These are phyloP conservation scores for Eucalyptus erythrocorys DNA, from an alignment of 345 rosid species.

Conservation along the genomic window DNA sequence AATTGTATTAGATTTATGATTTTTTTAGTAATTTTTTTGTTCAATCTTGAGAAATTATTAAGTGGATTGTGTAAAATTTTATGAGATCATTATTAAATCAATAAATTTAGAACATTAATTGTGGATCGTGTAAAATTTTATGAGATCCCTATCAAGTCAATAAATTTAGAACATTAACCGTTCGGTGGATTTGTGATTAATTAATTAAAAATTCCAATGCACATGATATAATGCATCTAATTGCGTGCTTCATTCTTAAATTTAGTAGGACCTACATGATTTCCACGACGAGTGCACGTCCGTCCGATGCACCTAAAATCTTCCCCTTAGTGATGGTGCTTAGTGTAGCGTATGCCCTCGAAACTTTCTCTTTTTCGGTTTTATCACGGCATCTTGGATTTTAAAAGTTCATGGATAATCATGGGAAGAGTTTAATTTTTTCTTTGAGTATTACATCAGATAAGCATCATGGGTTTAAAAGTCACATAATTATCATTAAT, in stretches of 20 bases:
- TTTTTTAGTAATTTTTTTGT: too few relatives aligned
- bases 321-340: not conserved
- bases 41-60: rapidly evolving
- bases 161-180: not conserved
- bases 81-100: too few relatives aligned
- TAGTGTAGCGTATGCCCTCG: not conserved
- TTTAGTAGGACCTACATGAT: not conserved
- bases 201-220: not conserved
- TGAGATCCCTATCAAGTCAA: rapidly evolving
- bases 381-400: not conserved
- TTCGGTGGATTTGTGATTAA: not conserved
- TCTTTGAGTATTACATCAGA: rapidly evolving
- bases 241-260: not conserved
- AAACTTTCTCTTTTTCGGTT: not conserved
- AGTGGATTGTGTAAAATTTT: too few relatives aligned
- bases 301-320: not conserved
- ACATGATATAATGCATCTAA: not conserved
- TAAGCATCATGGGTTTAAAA: not conserved
- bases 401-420: not conserved
- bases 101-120: too few relatives aligned
- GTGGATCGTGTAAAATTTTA: not conserved
- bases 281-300: not conserved
- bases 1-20: rapidly evolving
- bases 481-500: not conserved
- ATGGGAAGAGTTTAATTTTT: not conserved